Percentiles rank a stretch among this genome's conserved stretches.
phyloP scores from a whole-genome alignment of 495 filamentous ascomycete genomes.

The Talaromyces proteolyticus region DNA sequence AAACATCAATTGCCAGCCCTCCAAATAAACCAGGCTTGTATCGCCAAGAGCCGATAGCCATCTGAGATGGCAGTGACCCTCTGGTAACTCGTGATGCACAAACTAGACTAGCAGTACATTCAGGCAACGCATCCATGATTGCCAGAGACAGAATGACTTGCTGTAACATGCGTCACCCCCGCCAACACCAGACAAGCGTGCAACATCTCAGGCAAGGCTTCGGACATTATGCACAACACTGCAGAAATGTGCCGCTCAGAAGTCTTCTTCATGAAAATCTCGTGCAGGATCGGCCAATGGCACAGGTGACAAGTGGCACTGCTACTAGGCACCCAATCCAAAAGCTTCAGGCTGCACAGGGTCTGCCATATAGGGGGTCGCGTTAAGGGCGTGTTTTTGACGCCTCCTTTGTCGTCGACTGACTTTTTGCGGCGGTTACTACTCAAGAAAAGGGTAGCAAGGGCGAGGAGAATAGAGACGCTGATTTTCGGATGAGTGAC shows the following conservation, averaged over 20 bases:
- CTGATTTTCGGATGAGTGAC: neutral
- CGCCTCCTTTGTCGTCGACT: neutral
- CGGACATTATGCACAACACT: neutral
- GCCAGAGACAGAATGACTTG: too few species aligned
- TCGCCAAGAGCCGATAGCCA: neutral
- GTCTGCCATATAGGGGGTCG: neutral
- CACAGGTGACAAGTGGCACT: constrained; percentile 3
- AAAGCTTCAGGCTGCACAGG: neutral
- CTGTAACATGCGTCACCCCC: neutral
- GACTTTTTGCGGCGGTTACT: neutral
- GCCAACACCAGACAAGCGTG: neutral
- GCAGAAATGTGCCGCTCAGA: too few species aligned
- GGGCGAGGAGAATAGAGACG: neutral
- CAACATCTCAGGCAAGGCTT: neutral
- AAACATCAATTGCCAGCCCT: too few species aligned
- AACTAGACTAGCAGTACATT: too few species aligned
- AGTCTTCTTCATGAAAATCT: neutral
- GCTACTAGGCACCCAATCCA: neutral
- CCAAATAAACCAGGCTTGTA: neutral
- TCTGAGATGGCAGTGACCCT: too few species aligned
- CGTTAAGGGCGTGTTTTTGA: too few species aligned
- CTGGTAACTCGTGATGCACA: too few species aligned
- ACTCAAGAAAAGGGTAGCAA: neutral
- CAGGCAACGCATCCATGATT: too few species aligned
- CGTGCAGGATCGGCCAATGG: constrained; percentile 1